Evolutionary conservation across 2,329 filamentous ascomycete genomes (phyloP).

Genomic region (Dactylellina parvicollis): DNA sequence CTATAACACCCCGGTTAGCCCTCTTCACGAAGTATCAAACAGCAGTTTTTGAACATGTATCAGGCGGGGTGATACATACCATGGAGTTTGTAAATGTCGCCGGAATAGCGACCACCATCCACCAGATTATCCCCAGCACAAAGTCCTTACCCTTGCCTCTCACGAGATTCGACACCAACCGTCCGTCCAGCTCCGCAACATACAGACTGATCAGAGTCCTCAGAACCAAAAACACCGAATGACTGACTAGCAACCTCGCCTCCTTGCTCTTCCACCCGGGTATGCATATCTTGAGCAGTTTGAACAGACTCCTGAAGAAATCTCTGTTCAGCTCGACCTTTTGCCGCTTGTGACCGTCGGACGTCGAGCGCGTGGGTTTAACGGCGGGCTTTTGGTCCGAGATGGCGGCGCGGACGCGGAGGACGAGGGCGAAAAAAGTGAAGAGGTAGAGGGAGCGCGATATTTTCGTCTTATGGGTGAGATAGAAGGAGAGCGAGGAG

Average conservation of each 20-base stretch:
- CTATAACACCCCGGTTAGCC: constrained; percentile 63
- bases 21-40: not conserved
- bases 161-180: constrained; percentile 89
- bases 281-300: constrained; percentile 84
- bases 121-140: constrained; percentile 87
- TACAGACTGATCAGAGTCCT: constrained; percentile 93
- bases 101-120: constrained; percentile 96
- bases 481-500: constrained; percentile 76
- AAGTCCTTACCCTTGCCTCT: constrained; percentile 92
- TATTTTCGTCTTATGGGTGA: constrained; percentile 81
- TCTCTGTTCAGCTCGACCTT: constrained; percentile 94
- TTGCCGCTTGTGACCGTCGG: constrained; percentile 68
- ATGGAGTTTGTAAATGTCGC: constrained; percentile 99
- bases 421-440: constrained; percentile 79
- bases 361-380: constrained; percentile 53
- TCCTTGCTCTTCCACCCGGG: constrained; percentile 92
- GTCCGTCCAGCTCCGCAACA: constrained; percentile 94
- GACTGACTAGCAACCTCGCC: constrained; percentile 82
- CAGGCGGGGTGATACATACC: constrained; percentile 68
- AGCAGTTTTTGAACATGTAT: constrained; percentile 28
- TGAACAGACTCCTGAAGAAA: constrained; percentile 79
- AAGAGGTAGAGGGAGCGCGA: constrained; percentile 85
- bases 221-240: constrained; percentile 90
- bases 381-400: constrained; percentile 82
- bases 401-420: constrained; percentile 90